Evolutionary conservation across 1,284 basidiomycete genomes (phyloP), one percentile per base, ranked within the genome.

Genomic region (Rhodotorula sp.): DNA sequence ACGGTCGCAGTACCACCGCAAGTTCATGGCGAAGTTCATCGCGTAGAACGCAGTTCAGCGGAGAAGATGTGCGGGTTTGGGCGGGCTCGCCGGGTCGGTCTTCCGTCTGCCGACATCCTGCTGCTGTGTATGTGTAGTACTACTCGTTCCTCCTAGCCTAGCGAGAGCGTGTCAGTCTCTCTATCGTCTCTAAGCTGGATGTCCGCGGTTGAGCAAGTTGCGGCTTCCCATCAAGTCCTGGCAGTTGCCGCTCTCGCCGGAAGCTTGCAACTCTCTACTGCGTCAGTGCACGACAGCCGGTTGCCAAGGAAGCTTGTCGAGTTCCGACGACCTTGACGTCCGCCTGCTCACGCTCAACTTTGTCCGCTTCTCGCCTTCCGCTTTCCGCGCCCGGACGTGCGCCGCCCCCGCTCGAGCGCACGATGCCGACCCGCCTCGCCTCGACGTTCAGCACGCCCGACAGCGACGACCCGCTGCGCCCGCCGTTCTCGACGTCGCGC

Each of bases 1-100:
- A 72, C 86, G 94, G 79, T 93, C 92, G 44, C 12, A 44, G 19
- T 73, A 64, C 56, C 67, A 73, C 65, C 62, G 61, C 41, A 69
- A 67, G 45, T 73, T 73, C 59, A 63, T 73, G 56, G 61, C 54
- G 25, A 56, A 61, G 19, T 70, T 64, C 54, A 45, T 73, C 21
- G 64, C 64, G 10, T 73, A 41, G 48, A 16, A 19, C 14, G 48
- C 4, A 49, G 50, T 12, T 2, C 1, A 2, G 10, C 7, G 9
- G 19, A 3, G 13, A 23, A 5, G 21, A 52, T 21, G 23, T 4
- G 10, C 23, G 50, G 25, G 23, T 23, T 25, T 23, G 50, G 13
- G 50, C 50, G 23, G 52, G 27, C 14, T 9, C 2, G 25, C 17
- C 14, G 49, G 8, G n/a, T 21, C 27, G 14, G 52, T 27, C 50